phyloP scores from a whole-genome alignment of 768 basidiomycete genomes.

The Russula sp. region DNA sequence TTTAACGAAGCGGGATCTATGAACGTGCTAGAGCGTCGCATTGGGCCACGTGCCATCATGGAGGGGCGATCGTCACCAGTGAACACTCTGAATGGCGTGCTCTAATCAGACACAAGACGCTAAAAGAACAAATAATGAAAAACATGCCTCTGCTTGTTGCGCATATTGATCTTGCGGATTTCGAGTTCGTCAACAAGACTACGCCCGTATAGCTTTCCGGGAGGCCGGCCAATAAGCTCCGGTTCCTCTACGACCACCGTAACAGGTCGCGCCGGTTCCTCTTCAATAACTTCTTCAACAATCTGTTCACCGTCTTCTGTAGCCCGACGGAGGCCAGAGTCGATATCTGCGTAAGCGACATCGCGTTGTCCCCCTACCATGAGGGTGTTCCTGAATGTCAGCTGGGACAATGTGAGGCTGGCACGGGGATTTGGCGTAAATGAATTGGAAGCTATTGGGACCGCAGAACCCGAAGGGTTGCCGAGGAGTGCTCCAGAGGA shows the following conservation, averaged over 20 bases:
- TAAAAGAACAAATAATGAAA: not conserved
- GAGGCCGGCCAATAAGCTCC: slow-evolving; percentile 38
- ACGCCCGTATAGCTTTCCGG: slow-evolving; percentile 82
- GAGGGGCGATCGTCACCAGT: slow-evolving; percentile 83
- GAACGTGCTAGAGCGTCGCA: slow-evolving; percentile 55
- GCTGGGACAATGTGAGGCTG: slow-evolving; percentile 70
- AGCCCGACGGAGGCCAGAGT: slow-evolving; percentile 60
- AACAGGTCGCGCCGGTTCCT: slow-evolving; percentile 28
- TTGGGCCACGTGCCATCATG: slow-evolving; percentile 77
- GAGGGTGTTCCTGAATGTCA: slow-evolving; percentile 80
- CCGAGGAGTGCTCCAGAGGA: slow-evolving; percentile 32
- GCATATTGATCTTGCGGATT: slow-evolving; percentile 73
- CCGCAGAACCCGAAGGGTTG: slow-evolving; percentile 31
- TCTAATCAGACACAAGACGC: slow-evolving; percentile 4
- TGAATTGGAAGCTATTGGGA: slow-evolving; percentile 49
- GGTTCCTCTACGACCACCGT: slow-evolving; percentile 29
- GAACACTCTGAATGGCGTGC: slow-evolving; percentile 57
- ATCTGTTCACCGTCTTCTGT: slow-evolving; percentile 74
- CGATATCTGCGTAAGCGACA: slow-evolving; percentile 55
- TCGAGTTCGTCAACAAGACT: slow-evolving; percentile 91
- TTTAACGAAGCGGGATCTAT: slow-evolving; percentile 65
- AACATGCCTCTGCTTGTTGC: slow-evolving; percentile 72
- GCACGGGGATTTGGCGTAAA: slow-evolving; percentile 75
- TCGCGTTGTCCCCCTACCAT: slow-evolving; percentile 62
- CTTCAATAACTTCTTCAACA: slow-evolving; percentile 39